A percentile compares a stretch with the other conserved stretches of the same genome.
Conservation (phyloP, 768 basidiomycete species). For the Tulasnella sp. region DNA sequence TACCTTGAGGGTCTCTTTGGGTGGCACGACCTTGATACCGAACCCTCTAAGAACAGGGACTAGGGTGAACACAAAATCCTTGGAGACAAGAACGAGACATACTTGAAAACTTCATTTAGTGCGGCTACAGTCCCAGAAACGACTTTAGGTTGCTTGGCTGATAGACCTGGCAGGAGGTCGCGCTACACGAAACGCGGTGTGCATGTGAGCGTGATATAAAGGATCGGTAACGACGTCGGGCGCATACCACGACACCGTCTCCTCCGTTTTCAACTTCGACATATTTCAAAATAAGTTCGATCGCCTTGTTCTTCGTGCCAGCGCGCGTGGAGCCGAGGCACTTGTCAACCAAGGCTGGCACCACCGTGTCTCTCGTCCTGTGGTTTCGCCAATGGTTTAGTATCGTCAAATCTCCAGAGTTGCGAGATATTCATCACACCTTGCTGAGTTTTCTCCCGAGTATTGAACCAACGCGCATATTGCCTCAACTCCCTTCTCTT, state of each 20-base stretch:
- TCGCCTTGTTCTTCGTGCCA: slow-evolving; percentile 76
- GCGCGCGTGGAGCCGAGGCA: slow-evolving; percentile 83
- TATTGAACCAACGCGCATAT: slow-evolving; percentile 76
- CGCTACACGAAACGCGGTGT: slow-evolving; percentile 31
- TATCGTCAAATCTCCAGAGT: not conserved
- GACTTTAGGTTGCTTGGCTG: slow-evolving; percentile 88
- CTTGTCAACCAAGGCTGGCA: slow-evolving; percentile 93
- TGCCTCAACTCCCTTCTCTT: slow-evolving; percentile 94
- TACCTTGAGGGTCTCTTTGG: slow-evolving; percentile 69
- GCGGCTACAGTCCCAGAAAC: slow-evolving; percentile 68
- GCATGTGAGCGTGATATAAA: not conserved
- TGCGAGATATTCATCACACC: slow-evolving; percentile 22
- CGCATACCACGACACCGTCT: slow-evolving; percentile 77
- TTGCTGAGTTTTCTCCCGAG: slow-evolving; percentile 78
- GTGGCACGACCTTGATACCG: slow-evolving; percentile 60
- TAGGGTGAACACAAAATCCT: not conserved
- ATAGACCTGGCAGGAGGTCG: slow-evolving; percentile 72
- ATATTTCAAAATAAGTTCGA: slow-evolving; percentile 79
- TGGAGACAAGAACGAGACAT: slow-evolving; percentile 23
- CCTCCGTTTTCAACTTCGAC: slow-evolving; percentile 88
- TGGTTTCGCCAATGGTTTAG: not conserved
- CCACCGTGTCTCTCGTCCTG: slow-evolving; percentile 60
- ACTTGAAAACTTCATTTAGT: slow-evolving; percentile 79
- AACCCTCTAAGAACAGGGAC: slow-evolving; percentile 43
- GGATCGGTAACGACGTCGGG: slow-evolving; percentile 30